Percentiles rank a stretch among this genome's conserved stretches.
These are phyloP conservation scores for Parietaria judaica DNA, from an alignment of 306 rosid genomes.

Conservation along the genomic window DNA sequence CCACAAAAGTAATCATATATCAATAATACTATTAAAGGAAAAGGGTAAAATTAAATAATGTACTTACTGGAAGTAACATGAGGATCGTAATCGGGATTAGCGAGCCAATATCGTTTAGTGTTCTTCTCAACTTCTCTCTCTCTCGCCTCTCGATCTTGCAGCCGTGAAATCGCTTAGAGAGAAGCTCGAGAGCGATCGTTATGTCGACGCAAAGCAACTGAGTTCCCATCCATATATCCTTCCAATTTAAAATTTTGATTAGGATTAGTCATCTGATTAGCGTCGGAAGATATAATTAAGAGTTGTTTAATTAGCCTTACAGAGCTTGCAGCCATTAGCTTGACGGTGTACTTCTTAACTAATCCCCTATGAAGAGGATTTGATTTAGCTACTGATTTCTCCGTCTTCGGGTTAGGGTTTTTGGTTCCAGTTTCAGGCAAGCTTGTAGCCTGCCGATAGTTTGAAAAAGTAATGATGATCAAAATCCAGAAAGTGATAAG, in stretches of 20 bases:
- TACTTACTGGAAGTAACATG: slow-evolving; percentile 62
- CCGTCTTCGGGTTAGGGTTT: slow-evolving; percentile 13
- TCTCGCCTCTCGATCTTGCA: slow-evolving; percentile 42
- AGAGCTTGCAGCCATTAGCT: slow-evolving; percentile 41
- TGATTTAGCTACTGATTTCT: slow-evolving; percentile 18
- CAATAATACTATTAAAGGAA: not conserved
- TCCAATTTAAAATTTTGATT: slow-evolving; percentile 17
- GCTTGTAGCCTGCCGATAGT: slow-evolving; percentile 23
- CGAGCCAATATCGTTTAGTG: slow-evolving; percentile 36
- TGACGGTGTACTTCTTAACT: slow-evolving; percentile 38
- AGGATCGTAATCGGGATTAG: slow-evolving; percentile 55
- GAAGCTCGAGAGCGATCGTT: slow-evolving; percentile 33
- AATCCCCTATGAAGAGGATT: slow-evolving; percentile 20
- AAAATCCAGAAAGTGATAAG: not conserved
- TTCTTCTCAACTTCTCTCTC: slow-evolving; percentile 40
- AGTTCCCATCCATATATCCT: slow-evolving; percentile 64
- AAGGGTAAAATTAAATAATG: not conserved
- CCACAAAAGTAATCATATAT: slow-evolving; percentile 7
- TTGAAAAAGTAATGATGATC: not conserved
- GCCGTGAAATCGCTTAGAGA: slow-evolving; percentile 35
- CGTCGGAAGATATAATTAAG: not conserved
- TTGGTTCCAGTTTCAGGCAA: slow-evolving; percentile 13
- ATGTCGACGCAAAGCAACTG: slow-evolving; percentile 52
- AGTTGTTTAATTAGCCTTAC: slow-evolving; percentile 32
- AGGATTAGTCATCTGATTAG: slow-evolving; percentile 9